Conservation (phyloP, 345 rosid species). For the Raphanus sativus region DNA sequence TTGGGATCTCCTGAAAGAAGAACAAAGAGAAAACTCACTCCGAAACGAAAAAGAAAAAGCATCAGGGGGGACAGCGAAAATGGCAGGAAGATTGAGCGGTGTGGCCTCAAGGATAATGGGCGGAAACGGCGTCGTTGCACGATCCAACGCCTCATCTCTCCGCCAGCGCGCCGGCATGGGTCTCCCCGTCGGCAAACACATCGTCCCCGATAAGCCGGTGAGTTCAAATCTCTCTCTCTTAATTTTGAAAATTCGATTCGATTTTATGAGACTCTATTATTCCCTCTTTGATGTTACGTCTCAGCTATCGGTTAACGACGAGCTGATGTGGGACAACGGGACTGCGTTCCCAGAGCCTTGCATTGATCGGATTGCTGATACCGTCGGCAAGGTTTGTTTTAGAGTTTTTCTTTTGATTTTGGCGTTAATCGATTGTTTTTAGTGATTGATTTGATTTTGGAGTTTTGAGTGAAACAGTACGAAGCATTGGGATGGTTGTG, state of each 20-base stretch:
- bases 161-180: constrained; percentile 96
- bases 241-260: background rate
- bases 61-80: constrained; percentile 13
- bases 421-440: background rate
- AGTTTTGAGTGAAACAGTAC: constrained; percentile 45
- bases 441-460: background rate
- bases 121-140: constrained; percentile 75
- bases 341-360: constrained; percentile 91
- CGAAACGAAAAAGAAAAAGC: constrained; percentile 4
- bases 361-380: constrained; percentile 96
- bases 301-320: constrained; percentile 85
- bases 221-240: background rate
- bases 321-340: constrained; percentile 95
- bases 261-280: background rate
- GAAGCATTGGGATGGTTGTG: constrained; percentile 98
- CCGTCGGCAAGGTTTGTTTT: constrained; percentile 80
- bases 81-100: constrained; percentile 84
- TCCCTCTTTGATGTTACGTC: background rate
- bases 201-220: constrained; percentile 47
- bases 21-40: background rate
- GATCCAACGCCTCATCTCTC: constrained; percentile 74
- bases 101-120: constrained; percentile 81
- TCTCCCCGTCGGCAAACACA: constrained; percentile 89
- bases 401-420: background rate
- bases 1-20: constrained; percentile 9